Base-by-base conservation (phyloP, 768 basidiomycete genomes). In the Termitomyces sp. region DNA sequence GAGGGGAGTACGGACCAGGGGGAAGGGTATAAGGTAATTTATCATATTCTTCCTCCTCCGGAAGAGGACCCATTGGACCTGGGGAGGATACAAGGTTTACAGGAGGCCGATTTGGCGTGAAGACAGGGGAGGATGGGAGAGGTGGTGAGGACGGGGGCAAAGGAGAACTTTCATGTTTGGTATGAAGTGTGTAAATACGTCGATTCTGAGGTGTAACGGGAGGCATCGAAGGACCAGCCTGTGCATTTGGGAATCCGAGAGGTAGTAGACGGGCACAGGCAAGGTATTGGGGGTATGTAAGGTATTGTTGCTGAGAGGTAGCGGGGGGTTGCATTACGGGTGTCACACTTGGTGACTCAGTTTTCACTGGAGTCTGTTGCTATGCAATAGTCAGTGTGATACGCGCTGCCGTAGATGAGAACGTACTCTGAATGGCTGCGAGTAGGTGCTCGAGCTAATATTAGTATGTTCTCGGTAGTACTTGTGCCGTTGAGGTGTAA, bases 51-150 rank as follows among this genome's bases (percentile, higher is more conserved):
- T 84, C 83, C 68, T 88, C 86, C 39, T 78, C 73, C 13, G 87
- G 87, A 48, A 76, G 75, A 20, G 85, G 82, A 0, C 78, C 81
- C 86, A 89, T 88, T 6, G 88, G 88, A 0, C 88, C 89, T 4
- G 90, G 90, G 9, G 90, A 91, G n/a, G 90, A 91, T 30, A 91
- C 90, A n/a, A 87, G 71, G 66, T 91, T 89, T 24, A 89, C 79
- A 34, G 83, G 72, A 20, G 78, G 81, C 60, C 79, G 79, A 54
- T 73, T 70, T 7, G 89, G 89, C 54, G 88, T 89, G 31, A 83
- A 84, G 15, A 81, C 70, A 15, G 88, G 88, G 16, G 89, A 87
- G 15, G 77, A 78, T 20, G 77, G 69, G 27, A 71, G 72, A 36
- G 79, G 81, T 22, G 86, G 83, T 8, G 87, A 89, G 44, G 87